Percentiles rank a stretch among this genome's conserved stretches.
Evolutionary conservation across 495 filamentous ascomycete genomes (phyloP).

Genomic region (Geopyxis carbonaria): DNA sequence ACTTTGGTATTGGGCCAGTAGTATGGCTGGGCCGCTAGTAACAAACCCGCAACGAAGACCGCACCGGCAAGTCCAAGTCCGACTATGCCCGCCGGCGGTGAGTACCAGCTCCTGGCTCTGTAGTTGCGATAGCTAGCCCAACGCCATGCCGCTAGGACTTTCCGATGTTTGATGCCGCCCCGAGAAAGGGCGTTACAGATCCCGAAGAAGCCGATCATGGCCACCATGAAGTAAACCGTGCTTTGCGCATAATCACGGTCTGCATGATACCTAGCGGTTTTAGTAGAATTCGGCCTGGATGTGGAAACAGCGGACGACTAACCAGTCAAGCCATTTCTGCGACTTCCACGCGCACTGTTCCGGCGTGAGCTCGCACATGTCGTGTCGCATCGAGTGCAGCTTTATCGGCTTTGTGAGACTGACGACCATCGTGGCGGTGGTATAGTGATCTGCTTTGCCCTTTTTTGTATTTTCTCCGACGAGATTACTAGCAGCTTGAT

Average conservation of each 20-base stretch:
- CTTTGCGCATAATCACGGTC: not conserved
- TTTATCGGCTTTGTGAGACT: not conserved
- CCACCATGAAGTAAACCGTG: not conserved
- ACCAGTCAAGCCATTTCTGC: not conserved
- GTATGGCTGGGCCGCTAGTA: constrained; percentile 28
- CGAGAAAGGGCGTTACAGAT: not conserved
- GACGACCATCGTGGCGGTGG: not conserved
- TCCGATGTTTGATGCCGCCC: not conserved
- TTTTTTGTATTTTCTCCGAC: not conserved
- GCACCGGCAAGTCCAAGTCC: not conserved
- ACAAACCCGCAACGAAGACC: not conserved
- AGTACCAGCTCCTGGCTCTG: not conserved
- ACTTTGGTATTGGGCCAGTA: constrained; percentile 37
- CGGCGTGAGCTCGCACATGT: not conserved
- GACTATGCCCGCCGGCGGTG: not conserved
- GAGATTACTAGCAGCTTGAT: not conserved
- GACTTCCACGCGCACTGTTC: not conserved
- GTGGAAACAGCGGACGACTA: not conserved
- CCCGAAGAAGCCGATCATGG: not conserved
- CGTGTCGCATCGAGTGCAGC: not conserved
- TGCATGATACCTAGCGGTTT: not conserved
- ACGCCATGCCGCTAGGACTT: not conserved
- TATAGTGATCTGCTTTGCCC: not conserved
- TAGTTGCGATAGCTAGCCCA: not conserved
- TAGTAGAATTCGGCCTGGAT: not conserved